Evolutionary conservation across 2,329 filamentous ascomycete species (phyloP).

Genomic region (Colletotrichum gloeosporioides): DNA sequence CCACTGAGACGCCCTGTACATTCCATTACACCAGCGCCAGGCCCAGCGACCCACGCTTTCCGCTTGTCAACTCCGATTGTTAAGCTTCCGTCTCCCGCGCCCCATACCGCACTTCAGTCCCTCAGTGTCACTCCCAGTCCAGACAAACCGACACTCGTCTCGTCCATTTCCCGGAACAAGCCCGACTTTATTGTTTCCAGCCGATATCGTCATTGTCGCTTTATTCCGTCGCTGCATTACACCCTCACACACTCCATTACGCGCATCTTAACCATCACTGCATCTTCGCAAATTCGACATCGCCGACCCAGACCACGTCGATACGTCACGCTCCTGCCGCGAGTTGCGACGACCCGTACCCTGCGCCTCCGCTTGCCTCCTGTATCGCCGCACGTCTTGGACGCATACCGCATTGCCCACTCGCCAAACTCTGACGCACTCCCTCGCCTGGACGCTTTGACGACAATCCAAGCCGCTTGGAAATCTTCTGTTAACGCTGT

Average conservation of each 20-base stretch:
- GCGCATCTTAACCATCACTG: not conserved
- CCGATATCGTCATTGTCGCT: not conserved
- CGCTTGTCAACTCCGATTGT: constrained; percentile 20
- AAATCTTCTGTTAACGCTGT: not conserved
- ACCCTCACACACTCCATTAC: not conserved
- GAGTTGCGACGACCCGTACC: not conserved
- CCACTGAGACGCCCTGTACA: constrained; percentile 19
- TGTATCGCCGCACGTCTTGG: not conserved
- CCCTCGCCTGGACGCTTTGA: not conserved
- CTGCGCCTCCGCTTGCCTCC: not conserved
- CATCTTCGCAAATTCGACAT: not conserved
- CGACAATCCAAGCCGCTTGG: not conserved
- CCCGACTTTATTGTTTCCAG: not conserved
- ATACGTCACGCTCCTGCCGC: not conserved
- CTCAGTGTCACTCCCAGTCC: not conserved
- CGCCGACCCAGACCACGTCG: not conserved
- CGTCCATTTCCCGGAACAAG: not conserved
- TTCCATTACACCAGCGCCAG: constrained; percentile 9
- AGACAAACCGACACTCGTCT: not conserved
- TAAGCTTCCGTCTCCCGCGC: constrained; percentile 22
- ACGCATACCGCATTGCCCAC: not conserved
- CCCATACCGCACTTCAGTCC: constrained; percentile 1
- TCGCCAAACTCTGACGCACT: not conserved
- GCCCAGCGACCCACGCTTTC: constrained; percentile 20
- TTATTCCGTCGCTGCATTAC: not conserved